Percentiles rank a stretch among this genome's conserved stretches.
Conservation (phyloP, 148 eudicot genomes). For the Arctostaphylos glauca region DNA sequence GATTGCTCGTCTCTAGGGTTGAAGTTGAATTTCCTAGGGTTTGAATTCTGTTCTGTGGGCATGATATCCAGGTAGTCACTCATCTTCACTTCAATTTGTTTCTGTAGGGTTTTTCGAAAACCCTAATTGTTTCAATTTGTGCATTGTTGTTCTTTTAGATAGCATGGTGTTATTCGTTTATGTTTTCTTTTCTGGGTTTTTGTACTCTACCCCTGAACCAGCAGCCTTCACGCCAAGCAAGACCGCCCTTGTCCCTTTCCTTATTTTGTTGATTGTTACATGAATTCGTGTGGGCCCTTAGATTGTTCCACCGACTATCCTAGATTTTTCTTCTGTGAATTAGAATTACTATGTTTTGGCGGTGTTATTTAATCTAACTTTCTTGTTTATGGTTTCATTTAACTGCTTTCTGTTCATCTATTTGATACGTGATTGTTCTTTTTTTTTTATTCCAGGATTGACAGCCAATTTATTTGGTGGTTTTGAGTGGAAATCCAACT, state of each 20-base stretch:
- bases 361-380: neutral
- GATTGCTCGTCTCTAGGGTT: neutral
- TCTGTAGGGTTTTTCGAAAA: neutral
- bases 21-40: conserved; percentile 10
- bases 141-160: neutral
- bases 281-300: neutral
- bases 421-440: conserved; percentile 7
- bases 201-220: too few relatives aligned
- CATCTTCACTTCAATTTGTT: neutral
- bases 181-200: neutral
- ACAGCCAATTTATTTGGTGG: neutral
- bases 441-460: neutral
- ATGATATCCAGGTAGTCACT: conserved; percentile 2
- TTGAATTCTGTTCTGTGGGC: neutral
- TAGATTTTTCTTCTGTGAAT: neutral
- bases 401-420: conserved; percentile 9
- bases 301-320: neutral
- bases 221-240: too few relatives aligned
- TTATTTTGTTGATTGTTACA: neutral
- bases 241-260: too few relatives aligned
- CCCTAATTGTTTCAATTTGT: conserved; percentile 5
- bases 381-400: neutral
- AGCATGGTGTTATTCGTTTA: neutral
- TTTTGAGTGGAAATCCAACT: neutral
- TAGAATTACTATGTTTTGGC: neutral